A percentile compares a stretch with the other conserved stretches of the same genome.
These are phyloP conservation scores for Synchytrium microbalum DNA, from an alignment of 371 early-diverging fungal genomes.

Conservation along the genomic window DNA sequence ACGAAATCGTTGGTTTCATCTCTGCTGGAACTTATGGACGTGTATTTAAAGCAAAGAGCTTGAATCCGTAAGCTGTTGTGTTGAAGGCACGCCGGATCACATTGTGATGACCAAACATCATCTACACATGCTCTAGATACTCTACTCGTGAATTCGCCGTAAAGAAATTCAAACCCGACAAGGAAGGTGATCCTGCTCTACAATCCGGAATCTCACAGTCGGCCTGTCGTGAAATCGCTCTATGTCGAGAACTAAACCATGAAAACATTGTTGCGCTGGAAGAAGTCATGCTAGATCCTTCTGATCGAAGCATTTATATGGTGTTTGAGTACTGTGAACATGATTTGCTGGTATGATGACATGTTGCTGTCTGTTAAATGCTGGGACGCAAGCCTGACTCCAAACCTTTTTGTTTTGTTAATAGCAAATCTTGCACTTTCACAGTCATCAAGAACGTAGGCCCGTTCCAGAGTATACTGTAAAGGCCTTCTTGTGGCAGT, in stretches of 20 bases:
- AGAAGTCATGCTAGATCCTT: constrained; percentile 71
- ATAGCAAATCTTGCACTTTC: constrained; percentile 82
- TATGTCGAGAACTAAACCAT: constrained; percentile 83
- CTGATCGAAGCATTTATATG: constrained; percentile 85
- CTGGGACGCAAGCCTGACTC: background rate
- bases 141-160: constrained; percentile 68
- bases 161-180: constrained; percentile 92
- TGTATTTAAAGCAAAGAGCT: constrained; percentile 81
- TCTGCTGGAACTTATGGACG: constrained; percentile 91
- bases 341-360: constrained; percentile 66
- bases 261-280: constrained; percentile 75
- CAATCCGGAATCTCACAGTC: constrained; percentile 87
- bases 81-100: background rate
- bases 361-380: background rate
- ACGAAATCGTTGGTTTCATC: constrained; percentile 81
- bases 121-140: constrained; percentile 37
- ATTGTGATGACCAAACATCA: background rate
- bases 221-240: constrained; percentile 87
- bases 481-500: constrained; percentile 85
- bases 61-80: constrained; percentile 27
- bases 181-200: constrained; percentile 74
- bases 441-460: constrained; percentile 61
- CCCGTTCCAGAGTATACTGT: constrained; percentile 72
- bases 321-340: constrained; percentile 92
- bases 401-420: background rate